These are phyloP conservation scores for Cladosporium velox DNA, from an alignment of 2,329 filamentous ascomycete genomes.

Conservation along the genomic window DNA sequence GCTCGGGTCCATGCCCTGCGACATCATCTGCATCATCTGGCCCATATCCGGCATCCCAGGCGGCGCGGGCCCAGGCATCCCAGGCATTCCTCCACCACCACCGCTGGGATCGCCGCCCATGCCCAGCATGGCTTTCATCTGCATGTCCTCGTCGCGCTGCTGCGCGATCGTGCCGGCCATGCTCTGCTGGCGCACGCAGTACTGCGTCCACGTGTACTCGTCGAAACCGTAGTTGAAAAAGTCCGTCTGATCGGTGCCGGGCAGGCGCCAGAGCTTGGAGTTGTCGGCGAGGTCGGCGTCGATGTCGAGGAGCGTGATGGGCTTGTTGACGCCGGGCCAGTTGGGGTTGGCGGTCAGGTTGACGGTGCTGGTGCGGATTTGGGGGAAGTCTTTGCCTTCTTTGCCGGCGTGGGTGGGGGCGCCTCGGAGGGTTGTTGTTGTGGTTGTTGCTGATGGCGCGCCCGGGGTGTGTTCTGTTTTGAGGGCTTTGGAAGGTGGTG, in stretches of 20 bases:
- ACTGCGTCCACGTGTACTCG: conserved; percentile 96
- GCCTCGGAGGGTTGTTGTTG: conserved; percentile 10
- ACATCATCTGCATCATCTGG: conserved; percentile 61
- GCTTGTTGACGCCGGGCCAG: conserved; percentile 66
- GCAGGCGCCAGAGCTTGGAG: conserved; percentile 92
- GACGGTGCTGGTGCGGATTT: conserved; percentile 72
- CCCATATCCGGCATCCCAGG: conserved; percentile 51
- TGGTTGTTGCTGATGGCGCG: background rate
- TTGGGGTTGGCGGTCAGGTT: conserved; percentile 72
- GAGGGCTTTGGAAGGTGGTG: conserved; percentile 17
- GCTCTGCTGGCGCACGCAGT: conserved; percentile 83
- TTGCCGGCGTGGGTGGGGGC: conserved; percentile 48
- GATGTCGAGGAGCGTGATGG: conserved; percentile 61
- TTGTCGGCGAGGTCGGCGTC: conserved; percentile 61
- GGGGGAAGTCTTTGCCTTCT: conserved; percentile 65
- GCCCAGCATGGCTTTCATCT: conserved; percentile 61
- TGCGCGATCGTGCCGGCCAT: conserved; percentile 75
- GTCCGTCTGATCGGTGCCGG: conserved; percentile 90
- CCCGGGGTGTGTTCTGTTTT: conserved; percentile 2
- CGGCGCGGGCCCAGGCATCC: conserved; percentile 41
- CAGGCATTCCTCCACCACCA: conserved; percentile 42
- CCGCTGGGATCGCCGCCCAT: conserved; percentile 48
- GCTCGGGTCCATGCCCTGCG: conserved; percentile 53
- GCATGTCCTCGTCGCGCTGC: conserved; percentile 71
- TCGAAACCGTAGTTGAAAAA: conserved; percentile 99